Evolutionary conservation across 805 yeast species (phyloP), one percentile per base, ranked within the genome.

Genomic region (Jamesozyma spencerorum): DNA sequence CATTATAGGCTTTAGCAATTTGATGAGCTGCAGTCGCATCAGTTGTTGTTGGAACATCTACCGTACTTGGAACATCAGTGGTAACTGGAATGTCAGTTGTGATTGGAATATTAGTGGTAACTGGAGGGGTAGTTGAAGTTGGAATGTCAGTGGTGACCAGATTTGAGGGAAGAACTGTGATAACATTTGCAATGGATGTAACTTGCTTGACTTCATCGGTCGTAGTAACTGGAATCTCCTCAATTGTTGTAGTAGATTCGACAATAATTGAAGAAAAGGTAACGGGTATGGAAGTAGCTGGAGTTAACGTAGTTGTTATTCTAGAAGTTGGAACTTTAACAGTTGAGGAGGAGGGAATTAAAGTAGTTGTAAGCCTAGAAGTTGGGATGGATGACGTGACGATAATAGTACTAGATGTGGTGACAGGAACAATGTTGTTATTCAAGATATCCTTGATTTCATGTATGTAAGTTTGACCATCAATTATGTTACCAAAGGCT

Each of bases 401-500:
- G 14, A 54, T 14, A 28, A 46, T 18, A 13, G 54, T 30, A 12
- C 50, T 18, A 18, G 53, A 22, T 5, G 52, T 14, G 27, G 31
- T 4, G 31, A 38, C 11, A 26, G 38, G 13, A 2, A 17, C 8
- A 5, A 51, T 37, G 5, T 53, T 38, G 13, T 50, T 52, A 12
- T 55, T 58, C 47, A 76, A 57, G 33, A 71, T 54, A 20, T 57
- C 44, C 56, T 74, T 73, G 58, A 77, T 55, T 31, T 62, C 65
- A 26, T 54, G 57, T 12, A 70, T 71, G 45, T 70, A 74, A 12
- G 69, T 46, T 19, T 47, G 53, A 29, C 74, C 80, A 43, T 66
- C 66, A 29, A 68, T 66, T 36, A 57, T 52, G 40, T 70, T 66
- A 47, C 74, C 70, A 44, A 68, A 60, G 33, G 79, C 88, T 53